phyloP scores from a whole-genome alignment of 257 asterid genomes.

The Misopates orontium region DNA sequence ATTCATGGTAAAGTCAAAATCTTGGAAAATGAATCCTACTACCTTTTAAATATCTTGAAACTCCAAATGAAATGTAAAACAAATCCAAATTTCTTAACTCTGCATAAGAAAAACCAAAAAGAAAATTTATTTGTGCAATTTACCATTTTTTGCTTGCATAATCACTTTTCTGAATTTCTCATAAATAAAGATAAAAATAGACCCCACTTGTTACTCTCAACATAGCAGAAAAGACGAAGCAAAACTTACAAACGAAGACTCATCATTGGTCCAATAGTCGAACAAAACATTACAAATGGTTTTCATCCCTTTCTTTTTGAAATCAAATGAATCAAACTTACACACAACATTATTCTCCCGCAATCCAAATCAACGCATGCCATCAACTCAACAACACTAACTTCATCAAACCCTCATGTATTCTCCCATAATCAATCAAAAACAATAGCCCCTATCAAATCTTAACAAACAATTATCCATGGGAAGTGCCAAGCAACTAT shows the following conservation, averaged over 20 bases:
- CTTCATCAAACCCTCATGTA: no score
- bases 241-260: constrained; percentile 29
- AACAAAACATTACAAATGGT: no score
- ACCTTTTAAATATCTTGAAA: not conserved
- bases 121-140: no score
- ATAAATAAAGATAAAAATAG: no score
- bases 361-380: not conserved
- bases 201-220: no score
- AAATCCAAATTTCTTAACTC: no score
- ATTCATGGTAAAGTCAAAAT: constrained; percentile 29
- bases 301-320: not conserved
- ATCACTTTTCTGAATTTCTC: no score
- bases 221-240: not conserved
- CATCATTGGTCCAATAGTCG: no score
- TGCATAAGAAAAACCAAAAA: no score
- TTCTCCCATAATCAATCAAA: constrained; percentile 8
- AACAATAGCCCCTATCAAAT: not conserved
- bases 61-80: no score
- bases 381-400: constrained; percentile 5
- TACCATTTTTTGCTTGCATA: not conserved
- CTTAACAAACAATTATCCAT: not conserved
- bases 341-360: not conserved
- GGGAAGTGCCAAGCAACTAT: constrained; percentile 1
- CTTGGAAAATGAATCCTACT: constrained; percentile 3
- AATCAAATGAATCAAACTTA: not conserved